Conservation (phyloP, 2,329 filamentous ascomycete genomes). For the Orbilia javanica region DNA sequence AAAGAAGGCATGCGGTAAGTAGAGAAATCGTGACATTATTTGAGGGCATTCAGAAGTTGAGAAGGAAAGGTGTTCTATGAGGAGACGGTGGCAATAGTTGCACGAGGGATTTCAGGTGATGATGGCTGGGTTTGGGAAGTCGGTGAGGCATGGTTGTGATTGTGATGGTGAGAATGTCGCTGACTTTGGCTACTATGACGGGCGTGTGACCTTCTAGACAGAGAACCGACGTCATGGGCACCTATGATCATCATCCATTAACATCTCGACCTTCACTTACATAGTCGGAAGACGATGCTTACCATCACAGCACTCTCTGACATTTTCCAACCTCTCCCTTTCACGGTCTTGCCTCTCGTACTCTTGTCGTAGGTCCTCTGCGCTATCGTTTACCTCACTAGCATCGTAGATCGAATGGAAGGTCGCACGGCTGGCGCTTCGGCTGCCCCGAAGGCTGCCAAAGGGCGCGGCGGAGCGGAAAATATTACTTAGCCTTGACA, state of each 20-base stretch:
- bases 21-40: slow-evolving; percentile 29
- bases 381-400: slow-evolving; percentile 78
- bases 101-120: slow-evolving; percentile 46
- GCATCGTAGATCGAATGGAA: slow-evolving; percentile 69
- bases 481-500: slow-evolving; percentile 74
- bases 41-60: slow-evolving; percentile 32
- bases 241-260: slow-evolving; percentile 67
- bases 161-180: slow-evolving; percentile 60
- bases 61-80: slow-evolving; percentile 5
- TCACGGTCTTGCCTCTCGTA: slow-evolving; percentile 83
- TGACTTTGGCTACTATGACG: slow-evolving; percentile 67
- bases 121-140: slow-evolving; percentile 40
- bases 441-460: slow-evolving; percentile 70
- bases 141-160: slow-evolving; percentile 33
- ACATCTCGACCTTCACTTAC: slow-evolving; percentile 19
- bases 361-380: slow-evolving; percentile 83
- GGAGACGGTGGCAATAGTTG: slow-evolving; percentile 43
- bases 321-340: slow-evolving; percentile 87
- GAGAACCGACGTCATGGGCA: slow-evolving; percentile 78
- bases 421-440: slow-evolving; percentile 67
- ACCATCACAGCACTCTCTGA: slow-evolving; percentile 97
- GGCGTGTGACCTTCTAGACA: slow-evolving; percentile 65
- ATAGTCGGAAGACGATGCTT: slow-evolving; percentile 66
- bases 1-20: slow-evolving; percentile 15
- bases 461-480: slow-evolving; percentile 67